These are phyloP conservation scores for Priceomyces melissophilus DNA, from an alignment of 805 yeast genomes.

Conservation along the genomic window DNA sequence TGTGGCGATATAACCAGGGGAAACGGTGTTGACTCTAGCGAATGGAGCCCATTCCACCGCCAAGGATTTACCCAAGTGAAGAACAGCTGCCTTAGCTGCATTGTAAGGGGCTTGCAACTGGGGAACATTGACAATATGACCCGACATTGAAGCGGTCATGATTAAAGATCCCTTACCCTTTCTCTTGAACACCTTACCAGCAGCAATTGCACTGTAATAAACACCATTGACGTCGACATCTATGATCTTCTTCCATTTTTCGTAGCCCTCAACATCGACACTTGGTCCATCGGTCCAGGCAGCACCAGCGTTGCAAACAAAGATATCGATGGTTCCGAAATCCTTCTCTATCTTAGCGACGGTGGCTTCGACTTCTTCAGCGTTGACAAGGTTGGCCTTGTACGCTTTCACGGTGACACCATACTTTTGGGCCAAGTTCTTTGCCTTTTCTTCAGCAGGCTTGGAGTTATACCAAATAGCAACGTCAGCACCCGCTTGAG, in stretches of 20 bases:
- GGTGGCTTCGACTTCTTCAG: slow-evolving; percentile 46
- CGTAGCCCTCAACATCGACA: slow-evolving; percentile 34
- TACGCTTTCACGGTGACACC: slow-evolving; percentile 63
- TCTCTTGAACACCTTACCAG: slow-evolving; percentile 37
- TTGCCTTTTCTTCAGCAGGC: slow-evolving; percentile 63
- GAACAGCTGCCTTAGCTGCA: slow-evolving; percentile 45
- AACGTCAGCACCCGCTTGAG: slow-evolving; percentile 85
- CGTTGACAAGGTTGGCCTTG: slow-evolving; percentile 54
- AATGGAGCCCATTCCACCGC: slow-evolving; percentile 49
- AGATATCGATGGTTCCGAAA: slow-evolving; percentile 77
- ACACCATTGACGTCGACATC: slow-evolving; percentile 42
- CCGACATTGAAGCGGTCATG: slow-evolving; percentile 46
- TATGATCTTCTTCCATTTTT: slow-evolving; percentile 32
- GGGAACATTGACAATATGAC: slow-evolving; percentile 46
- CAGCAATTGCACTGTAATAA: slow-evolving; percentile 42
- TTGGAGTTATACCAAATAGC: slow-evolving; percentile 46
- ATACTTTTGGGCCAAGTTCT: slow-evolving; percentile 51
- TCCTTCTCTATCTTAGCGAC: slow-evolving; percentile 54
- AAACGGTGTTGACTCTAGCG: slow-evolving; percentile 40
- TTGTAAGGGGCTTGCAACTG: slow-evolving; percentile 46
- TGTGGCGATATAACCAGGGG: slow-evolving; percentile 43
- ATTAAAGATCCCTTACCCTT: slow-evolving; percentile 42
- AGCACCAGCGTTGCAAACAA: slow-evolving; percentile 89
- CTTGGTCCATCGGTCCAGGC: slow-evolving; percentile 70
- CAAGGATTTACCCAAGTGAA: slow-evolving; percentile 41